These are phyloP conservation scores for Phtheirospermum japonicum DNA, from an alignment of 257 asterid genomes.

Conservation along the genomic window DNA sequence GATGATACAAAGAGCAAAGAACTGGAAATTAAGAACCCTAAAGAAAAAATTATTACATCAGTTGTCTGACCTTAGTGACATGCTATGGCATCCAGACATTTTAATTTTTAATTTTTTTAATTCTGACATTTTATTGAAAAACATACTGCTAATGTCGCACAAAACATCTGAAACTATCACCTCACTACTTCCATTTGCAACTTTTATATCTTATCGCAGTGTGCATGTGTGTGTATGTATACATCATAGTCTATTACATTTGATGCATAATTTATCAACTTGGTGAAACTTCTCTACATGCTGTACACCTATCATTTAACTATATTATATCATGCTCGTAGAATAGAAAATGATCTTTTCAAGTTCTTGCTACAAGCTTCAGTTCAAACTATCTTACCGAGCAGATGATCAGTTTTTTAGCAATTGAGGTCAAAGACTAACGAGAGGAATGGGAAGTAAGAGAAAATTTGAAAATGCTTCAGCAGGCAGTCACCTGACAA, in stretches of 20 bases:
- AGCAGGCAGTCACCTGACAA: constrained; percentile 65
- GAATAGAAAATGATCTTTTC: neutral
- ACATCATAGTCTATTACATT: too few relatives aligned
- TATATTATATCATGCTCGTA: neutral
- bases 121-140: neutral
- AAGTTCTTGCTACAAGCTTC: constrained; percentile 19
- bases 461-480: constrained; percentile 23
- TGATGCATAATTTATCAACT: constrained; percentile 8
- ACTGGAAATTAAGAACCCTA: constrained; percentile 14
- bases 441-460: constrained; percentile 11
- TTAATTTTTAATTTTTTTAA: constrained; percentile 12
- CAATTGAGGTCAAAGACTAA: constrained; percentile 18
- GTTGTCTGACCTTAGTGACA: constrained; percentile 14
- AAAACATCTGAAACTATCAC: constrained; percentile 3
- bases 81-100: neutral
- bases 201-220: too few relatives aligned
- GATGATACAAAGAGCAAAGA: constrained; percentile 29
- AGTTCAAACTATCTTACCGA: constrained; percentile 19
- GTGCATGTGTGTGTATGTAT: too few relatives aligned
- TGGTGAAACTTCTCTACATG: constrained; percentile 6
- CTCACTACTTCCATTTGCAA: neutral
- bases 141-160: constrained; percentile 13
- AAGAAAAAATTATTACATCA: neutral
- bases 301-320: neutral
- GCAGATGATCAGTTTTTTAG: constrained; percentile 17